Percentiles rank a stretch among this genome's conserved stretches.
Evolutionary conservation across 345 rosid species (phyloP).

Genomic region (Physaria fendleri): DNA sequence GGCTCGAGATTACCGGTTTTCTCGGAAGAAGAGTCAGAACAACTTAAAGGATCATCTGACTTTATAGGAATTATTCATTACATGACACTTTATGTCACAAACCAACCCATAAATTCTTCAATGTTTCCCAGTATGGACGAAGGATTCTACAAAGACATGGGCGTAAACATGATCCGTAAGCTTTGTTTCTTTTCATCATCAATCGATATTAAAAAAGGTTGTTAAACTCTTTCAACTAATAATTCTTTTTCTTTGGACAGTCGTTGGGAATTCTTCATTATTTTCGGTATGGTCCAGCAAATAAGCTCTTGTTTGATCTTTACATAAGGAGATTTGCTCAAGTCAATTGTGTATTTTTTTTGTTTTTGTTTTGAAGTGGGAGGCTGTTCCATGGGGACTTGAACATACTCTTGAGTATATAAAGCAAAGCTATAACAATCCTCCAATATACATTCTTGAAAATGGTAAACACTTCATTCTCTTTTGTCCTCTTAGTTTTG

Average conservation of each 20-base stretch:
- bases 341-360: not conserved
- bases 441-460: slow-evolving; percentile 43
- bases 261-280: slow-evolving; percentile 2
- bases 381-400: slow-evolving; percentile 31
- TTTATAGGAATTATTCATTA: slow-evolving; percentile 54
- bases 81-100: slow-evolving; percentile 18
- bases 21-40: slow-evolving; percentile 40
- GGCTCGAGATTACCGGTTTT: no score
- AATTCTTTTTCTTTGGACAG: slow-evolving; percentile 28
- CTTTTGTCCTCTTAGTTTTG: not conserved
- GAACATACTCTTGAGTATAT: slow-evolving; percentile 32
- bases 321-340: not conserved
- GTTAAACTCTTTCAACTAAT: not conserved
- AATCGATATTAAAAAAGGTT: not conserved
- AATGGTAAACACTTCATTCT: slow-evolving; percentile 42
- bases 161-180: slow-evolving; percentile 19
- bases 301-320: not conserved
- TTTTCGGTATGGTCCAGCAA: slow-evolving; percentile 3
- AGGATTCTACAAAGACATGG: slow-evolving; percentile 35
- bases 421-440: slow-evolving; percentile 35
- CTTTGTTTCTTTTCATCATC: not conserved
- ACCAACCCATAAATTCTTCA: slow-evolving; percentile 23
- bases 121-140: not conserved
- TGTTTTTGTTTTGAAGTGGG: slow-evolving; percentile 36
- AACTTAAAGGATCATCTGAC: slow-evolving; percentile 57